Base-by-base conservation (phyloP, 129 eudicot genomes). In the Lactuca saligna region DNA sequence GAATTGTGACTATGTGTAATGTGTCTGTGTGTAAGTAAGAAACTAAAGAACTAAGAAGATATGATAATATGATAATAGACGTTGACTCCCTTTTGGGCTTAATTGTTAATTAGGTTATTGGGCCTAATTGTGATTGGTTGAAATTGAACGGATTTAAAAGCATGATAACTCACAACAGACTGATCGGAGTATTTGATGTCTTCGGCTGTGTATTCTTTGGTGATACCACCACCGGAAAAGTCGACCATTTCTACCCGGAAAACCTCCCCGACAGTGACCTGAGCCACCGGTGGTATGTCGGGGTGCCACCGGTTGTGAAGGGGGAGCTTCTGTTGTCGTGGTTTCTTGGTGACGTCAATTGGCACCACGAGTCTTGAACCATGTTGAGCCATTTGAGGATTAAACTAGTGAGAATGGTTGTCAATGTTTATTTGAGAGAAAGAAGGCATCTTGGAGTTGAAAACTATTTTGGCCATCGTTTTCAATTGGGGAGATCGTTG, bases 281-380 rank as follows among this genome's bases (percentile, higher is more conserved):
- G 82, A 6, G 82, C 86, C 6, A 84, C 93, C 10, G 84, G 87
- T 4, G 96, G 94, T 73, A 91, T 91, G n/a, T 77, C 84, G 2
- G 91, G 97, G 80, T 88, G 97, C 96, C 96, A 88, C 25, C 94
- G 85, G 84, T 91, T 88, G 80, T 88, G 96, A 29, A 86, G 91
- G 6, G 91, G 89, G 9, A 66, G 89, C 68, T 84, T 79, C 66
- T 92, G 98, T 63, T 88, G 85, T 72, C 78, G 64, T 67, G 96
- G 82, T 72, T 81, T 82, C 85, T 91, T 91, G 80, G 84, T 88
- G 39, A 86, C 42, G 59, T 92, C 96, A 70, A 88, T 81, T 15
- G 88, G 86, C 69, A 88, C 81, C 17, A 91, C 82, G 29, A 86
- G 14, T 57, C 82, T 84, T 13, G 88, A 75, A 46, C 88, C 85